A percentile compares a stretch with the other conserved stretches of the same genome.
Conservation (phyloP, 768 basidiomycete genomes). For the Fistulinella prunicolor region DNA sequence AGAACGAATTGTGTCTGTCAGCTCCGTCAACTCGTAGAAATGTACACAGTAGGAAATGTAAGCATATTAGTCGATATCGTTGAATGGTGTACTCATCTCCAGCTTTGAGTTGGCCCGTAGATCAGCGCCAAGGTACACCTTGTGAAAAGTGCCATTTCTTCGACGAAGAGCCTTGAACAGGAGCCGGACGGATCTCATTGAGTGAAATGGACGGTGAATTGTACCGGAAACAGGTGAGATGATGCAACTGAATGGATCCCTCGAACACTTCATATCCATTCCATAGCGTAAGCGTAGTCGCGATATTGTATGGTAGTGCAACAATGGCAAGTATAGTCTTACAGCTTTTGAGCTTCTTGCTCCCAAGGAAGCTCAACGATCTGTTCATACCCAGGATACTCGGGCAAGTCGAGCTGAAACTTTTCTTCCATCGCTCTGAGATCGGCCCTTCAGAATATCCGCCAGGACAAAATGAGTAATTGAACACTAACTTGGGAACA, state of each 20-base stretch:
- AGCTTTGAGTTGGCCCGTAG: not conserved
- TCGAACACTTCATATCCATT: too few relatives aligned
- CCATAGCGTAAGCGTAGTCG: too few relatives aligned
- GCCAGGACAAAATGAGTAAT: not conserved
- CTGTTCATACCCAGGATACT: slow-evolving; percentile 76
- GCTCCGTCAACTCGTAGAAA: not conserved
- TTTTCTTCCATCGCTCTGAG: slow-evolving; percentile 68
- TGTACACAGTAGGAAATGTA: not conserved
- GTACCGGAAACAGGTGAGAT: not conserved
- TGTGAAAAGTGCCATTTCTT: not conserved
- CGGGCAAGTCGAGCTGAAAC: slow-evolving; percentile 75
- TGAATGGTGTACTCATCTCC: too few relatives aligned
- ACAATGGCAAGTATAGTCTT: not conserved
- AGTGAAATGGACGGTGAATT: not conserved
- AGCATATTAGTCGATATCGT: too few relatives aligned
- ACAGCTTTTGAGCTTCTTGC: slow-evolving; percentile 5
- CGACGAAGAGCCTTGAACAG: too few relatives aligned
- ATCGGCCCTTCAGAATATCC: slow-evolving; percentile 1
- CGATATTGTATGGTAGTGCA: not conserved
- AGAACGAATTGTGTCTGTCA: not conserved
- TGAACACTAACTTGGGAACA: slow-evolving; percentile 67
- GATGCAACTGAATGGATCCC: too few relatives aligned
- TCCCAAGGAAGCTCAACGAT: slow-evolving; percentile 67
- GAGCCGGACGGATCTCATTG: too few relatives aligned
- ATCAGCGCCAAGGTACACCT: not conserved